These are phyloP conservation scores for Fragilaria radians DNA, from an alignment of 108 stramenopile species.

Conservation along the genomic window DNA sequence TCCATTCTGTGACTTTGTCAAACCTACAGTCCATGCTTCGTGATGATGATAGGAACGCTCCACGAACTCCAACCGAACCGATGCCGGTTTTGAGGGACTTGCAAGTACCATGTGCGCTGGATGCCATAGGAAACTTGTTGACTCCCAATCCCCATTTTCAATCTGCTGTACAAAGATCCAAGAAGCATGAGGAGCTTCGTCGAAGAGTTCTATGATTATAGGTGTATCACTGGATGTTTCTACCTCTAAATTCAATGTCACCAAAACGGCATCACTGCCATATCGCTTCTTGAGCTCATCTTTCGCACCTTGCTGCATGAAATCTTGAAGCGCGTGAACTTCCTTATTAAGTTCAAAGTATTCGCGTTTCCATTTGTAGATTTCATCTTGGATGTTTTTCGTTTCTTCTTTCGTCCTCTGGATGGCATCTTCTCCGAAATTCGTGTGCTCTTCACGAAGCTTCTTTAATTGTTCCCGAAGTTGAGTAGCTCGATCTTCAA, in stretches of 20 bases:
- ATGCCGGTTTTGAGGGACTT: background rate
- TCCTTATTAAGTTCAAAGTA: constrained; percentile 27
- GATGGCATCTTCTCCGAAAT: constrained; percentile 8
- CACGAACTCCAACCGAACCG: constrained; percentile 26
- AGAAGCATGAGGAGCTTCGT: constrained; percentile 46
- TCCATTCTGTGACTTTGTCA: constrained; percentile 19
- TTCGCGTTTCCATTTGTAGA: background rate
- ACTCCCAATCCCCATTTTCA: constrained; percentile 31
- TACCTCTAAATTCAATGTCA: constrained; percentile 33
- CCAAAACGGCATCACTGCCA: constrained; percentile 43
- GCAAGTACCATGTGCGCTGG: constrained; percentile 15
- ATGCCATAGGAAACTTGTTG: constrained; percentile 25
- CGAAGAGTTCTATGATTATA: constrained; percentile 35
- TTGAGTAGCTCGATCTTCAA: constrained; percentile 39
- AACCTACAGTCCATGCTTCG: constrained; percentile 39
- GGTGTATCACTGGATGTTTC: background rate
- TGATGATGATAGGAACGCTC: constrained; percentile 27
- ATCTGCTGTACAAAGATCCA: constrained; percentile 51
- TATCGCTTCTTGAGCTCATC: constrained; percentile 24
- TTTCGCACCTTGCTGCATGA: constrained; percentile 35
- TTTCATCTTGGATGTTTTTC: background rate
- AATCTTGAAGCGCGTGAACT: constrained; percentile 25
- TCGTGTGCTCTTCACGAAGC: constrained; percentile 5
- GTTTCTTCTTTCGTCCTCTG: constrained; percentile 25
- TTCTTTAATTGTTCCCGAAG: constrained; percentile 21